Percentiles rank a stretch among this genome's conserved stretches.
Evolutionary conservation across 169 alveolate genomes (phyloP).

Genomic region (Plasmodium yoelii): DNA sequence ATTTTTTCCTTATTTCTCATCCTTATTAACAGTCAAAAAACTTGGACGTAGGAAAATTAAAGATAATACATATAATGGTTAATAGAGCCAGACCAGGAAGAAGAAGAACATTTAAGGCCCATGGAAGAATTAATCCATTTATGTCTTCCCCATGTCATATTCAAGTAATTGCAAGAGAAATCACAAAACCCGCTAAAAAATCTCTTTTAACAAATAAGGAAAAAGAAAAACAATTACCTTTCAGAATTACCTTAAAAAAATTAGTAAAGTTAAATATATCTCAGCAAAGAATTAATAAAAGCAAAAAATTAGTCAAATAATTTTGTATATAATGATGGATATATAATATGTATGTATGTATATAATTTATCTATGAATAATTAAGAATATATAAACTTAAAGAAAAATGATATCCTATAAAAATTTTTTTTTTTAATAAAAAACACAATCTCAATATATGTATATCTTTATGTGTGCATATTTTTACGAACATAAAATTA

Average conservation of each 20-base stretch:
- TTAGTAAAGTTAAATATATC: slow-evolving; percentile 61
- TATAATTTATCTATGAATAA: no score
- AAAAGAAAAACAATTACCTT: slow-evolving; percentile 46
- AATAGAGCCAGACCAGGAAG: slow-evolving; percentile 97
- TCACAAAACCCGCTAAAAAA: slow-evolving; percentile 80
- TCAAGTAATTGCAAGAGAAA: slow-evolving; percentile 90
- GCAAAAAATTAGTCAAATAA: slow-evolving; percentile 18
- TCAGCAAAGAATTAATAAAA: slow-evolving; percentile 10
- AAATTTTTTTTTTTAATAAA: no score
- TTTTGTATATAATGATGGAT: background rate
- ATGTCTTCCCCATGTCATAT: slow-evolving; percentile 93
- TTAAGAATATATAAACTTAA: no score
- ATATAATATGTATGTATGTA: no score
- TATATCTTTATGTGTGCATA: no score
- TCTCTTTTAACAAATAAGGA: slow-evolving; percentile 59
- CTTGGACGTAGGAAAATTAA: slow-evolving; percentile 93
- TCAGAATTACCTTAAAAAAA: slow-evolving; percentile 62
- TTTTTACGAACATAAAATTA: no score
- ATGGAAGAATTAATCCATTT: slow-evolving; percentile 97
- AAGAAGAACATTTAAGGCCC: slow-evolving; percentile 99
- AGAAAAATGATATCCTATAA: no score
- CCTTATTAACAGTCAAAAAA: slow-evolving; percentile 88
- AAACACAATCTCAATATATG: no score
- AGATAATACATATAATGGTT: slow-evolving; percentile 93
- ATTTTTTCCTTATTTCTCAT: background rate